Evolutionary conservation across 2,329 filamentous ascomycete species (phyloP).

Genomic region (Aspergillus luchuensis): DNA sequence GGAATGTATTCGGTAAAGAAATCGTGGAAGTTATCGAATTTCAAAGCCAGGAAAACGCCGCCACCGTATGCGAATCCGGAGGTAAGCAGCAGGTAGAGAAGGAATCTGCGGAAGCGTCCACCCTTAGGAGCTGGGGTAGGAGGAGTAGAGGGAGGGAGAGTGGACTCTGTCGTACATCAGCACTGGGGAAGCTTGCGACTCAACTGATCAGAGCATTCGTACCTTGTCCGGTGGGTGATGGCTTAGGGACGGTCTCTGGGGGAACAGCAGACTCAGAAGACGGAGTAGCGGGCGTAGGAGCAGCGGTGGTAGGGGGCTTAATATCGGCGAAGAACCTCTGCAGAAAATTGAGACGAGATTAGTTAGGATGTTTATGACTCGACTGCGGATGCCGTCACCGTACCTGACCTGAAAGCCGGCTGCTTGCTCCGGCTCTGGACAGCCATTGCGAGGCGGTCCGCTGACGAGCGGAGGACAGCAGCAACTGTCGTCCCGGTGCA

Average conservation of each 20-base stretch:
- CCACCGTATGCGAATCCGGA: constrained; percentile 78
- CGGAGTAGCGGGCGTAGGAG: constrained; percentile 47
- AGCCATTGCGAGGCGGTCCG: constrained; percentile 48
- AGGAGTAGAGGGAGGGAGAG: constrained; percentile 40
- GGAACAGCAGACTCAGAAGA: constrained; percentile 52
- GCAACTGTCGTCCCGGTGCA: constrained; percentile 48
- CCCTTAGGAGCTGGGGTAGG: constrained; percentile 61
- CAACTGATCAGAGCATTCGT: constrained; percentile 20
- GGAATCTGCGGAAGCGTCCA: constrained; percentile 74
- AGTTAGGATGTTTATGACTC: constrained; percentile 29
- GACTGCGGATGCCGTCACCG: constrained; percentile 25
- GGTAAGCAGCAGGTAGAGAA: constrained; percentile 75
- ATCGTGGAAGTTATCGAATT: constrained; percentile 98
- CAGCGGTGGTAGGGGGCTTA: constrained; percentile 41
- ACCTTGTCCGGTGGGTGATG: constrained; percentile 40
- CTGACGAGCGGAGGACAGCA: constrained; percentile 42
- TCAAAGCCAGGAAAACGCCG: constrained; percentile 87
- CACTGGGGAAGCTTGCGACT: constrained; percentile 24
- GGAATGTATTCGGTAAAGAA: constrained; percentile 98
- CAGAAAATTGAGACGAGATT: constrained; percentile 6
- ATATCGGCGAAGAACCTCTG: constrained; percentile 56
- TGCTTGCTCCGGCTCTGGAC: constrained; percentile 39
- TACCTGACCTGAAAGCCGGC: constrained; percentile 46
- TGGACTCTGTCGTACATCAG: constrained; percentile 43
- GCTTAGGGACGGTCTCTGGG: constrained; percentile 51